phyloP scores from a whole-genome alignment of 345 rosid genomes.

The Chamaenerion angustifolium region DNA sequence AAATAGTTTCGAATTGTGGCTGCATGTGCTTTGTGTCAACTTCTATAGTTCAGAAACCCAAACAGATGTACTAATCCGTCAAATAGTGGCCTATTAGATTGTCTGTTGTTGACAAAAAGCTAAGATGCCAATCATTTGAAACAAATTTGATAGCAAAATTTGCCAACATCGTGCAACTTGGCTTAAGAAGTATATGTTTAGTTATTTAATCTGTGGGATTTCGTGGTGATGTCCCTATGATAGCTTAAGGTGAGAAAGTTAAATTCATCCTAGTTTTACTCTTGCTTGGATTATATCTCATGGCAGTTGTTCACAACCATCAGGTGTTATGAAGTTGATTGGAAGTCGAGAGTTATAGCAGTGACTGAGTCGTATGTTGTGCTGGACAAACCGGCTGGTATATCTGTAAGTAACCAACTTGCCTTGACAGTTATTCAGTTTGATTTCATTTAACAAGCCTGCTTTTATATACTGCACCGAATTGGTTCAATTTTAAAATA shows the following conservation, averaged over 20 bases:
- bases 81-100: no score
- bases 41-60: no score
- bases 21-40: no score
- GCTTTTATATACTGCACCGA: background rate
- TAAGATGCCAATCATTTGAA: no score
- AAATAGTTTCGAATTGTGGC: background rate
- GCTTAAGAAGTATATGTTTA: no score
- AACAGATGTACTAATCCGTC: no score
- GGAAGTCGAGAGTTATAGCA: constrained; percentile 69
- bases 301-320: no score
- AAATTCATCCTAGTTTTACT: background rate
- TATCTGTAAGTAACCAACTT: constrained; percentile 47
- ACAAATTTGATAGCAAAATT: no score
- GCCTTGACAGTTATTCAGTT: background rate
- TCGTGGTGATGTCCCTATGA: background rate
- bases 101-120: no score
- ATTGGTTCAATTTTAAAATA: background rate
- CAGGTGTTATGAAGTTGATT: constrained; percentile 89
- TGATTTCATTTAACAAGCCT: background rate
- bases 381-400: constrained; percentile 91
- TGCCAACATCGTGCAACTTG: no score
- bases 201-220: no score
- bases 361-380: constrained; percentile 66
- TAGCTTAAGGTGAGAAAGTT: no score
- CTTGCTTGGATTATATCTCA: background rate